Base-by-base conservation (phyloP, 2,329 filamentous ascomycete species). In the Cladorrhinum sp. region DNA sequence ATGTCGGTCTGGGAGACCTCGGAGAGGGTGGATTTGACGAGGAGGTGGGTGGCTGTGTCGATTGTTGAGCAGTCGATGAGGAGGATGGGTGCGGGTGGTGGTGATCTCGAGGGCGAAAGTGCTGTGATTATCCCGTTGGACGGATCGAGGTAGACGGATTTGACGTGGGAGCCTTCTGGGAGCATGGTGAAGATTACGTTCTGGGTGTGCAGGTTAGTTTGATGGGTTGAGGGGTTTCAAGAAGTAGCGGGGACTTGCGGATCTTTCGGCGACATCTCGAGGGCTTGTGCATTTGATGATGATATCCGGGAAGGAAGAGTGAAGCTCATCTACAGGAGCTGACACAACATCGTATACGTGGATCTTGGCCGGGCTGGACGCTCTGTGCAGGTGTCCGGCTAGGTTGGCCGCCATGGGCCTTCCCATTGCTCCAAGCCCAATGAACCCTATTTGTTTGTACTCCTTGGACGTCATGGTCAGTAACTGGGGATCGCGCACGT, bases 11-110 rank as follows among this genome's bases (percentile, higher is more conserved):
- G 63, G 2, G 63, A 60, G 9, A n/a, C n/a, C n/a, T n/a, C n/a
- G 50, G 23, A 1, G 14, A 68, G 55, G n/a, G 57, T 36, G 5
- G 62, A 52, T 20, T 65, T 66, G 14, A 67, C 58, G 24, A 60
- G 21, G 18, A 69, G 57, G 52, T 39, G 64, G 1, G 86, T 87
- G 59, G 80, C 80, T 0, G 86, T 85, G 71, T 91, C 88, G 68
- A 91, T 91, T 1, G 88, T 91, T 10, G 87, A 90, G 66, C 83
- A 87, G 71, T 91, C 88, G 65, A 91, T 87, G 68, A 90, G 88
- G 20, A 90, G 42, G 16, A 18, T 18, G 42, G 42, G 18, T 2
- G 42, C 3, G n/a, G 42, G 16, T 75, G 49, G 66, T 69, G 39
- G 57, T 10, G n/a, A 7, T 28, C 8, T 30, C n/a, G 59, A 66